Evolutionary conservation across 306 rosid species (phyloP).

Genomic region (Malus asiatica): DNA sequence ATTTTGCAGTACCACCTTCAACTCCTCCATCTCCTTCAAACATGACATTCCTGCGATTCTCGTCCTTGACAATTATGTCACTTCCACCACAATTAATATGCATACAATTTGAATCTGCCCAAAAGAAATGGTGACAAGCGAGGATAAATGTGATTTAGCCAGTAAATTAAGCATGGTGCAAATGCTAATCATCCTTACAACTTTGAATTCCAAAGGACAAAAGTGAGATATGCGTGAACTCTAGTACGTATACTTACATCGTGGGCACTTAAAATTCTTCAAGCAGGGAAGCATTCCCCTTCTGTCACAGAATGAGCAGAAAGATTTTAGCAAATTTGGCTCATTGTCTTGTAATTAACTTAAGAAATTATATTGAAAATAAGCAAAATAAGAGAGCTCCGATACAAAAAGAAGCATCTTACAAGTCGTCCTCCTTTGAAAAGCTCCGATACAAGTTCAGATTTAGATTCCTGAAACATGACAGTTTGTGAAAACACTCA

Average conservation of each 20-base stretch:
- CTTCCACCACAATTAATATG: conserved; percentile 49
- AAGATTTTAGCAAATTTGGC: not conserved
- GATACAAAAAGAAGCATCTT: conserved; percentile 18
- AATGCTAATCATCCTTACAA: not conserved
- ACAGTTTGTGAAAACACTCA: conserved; percentile 9
- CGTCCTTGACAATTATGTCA: conserved; percentile 11
- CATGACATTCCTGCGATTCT: not conserved
- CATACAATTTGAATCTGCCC: conserved; percentile 55
- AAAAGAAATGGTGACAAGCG: not conserved
- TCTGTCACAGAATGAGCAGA: conserved; percentile 20
- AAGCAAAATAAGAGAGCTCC: not conserved
- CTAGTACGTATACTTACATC: conserved; percentile 34
- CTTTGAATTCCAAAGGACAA: not conserved
- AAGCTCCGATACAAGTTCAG: conserved; percentile 57
- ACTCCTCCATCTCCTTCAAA: conserved; percentile 20
- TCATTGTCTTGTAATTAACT: not conserved
- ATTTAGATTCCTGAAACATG: conserved; percentile 43
- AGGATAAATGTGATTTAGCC: not conserved
- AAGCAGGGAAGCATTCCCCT: conserved; percentile 39
- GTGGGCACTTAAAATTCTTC: conserved; percentile 40
- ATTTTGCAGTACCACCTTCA: conserved; percentile 15
- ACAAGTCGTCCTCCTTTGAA: conserved; percentile 30
- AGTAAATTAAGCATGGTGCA: not conserved
- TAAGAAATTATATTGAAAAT: not conserved
- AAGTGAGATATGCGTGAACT: not conserved